Conservation (phyloP, 176 grass and related monocot genomes). For the Aegilops tauschii region DNA sequence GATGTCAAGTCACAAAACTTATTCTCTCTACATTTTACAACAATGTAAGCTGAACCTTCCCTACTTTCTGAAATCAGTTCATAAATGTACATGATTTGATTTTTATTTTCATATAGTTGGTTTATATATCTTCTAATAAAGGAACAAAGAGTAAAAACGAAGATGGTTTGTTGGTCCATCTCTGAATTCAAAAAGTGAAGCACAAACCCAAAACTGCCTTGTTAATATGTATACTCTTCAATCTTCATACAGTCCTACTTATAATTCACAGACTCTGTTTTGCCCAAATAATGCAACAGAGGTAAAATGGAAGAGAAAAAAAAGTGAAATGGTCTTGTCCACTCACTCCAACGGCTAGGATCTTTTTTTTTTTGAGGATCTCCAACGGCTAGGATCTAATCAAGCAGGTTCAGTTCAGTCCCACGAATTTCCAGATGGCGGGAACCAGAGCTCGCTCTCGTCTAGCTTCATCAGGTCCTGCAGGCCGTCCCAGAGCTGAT, state of each 20-base stretch:
- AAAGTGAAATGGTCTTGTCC: not conserved
- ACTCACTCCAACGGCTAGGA: slow-evolving; percentile 22
- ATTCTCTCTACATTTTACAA: not conserved
- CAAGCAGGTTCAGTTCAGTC: slow-evolving; percentile 23
- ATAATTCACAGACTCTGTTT: slow-evolving; percentile 55
- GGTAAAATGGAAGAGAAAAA: not conserved
- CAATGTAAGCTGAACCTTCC: not conserved
- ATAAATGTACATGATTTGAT: not conserved
- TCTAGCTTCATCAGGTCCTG: slow-evolving; percentile 70
- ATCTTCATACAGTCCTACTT: not conserved
- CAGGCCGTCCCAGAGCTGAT: slow-evolving; percentile 64
- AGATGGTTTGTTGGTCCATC: not conserved
- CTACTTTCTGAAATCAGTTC: not conserved
- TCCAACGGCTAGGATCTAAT: slow-evolving; percentile 34
- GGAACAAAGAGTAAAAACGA: not conserved
- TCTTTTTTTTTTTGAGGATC: not conserved
- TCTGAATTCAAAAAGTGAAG: not conserved
- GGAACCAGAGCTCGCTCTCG: slow-evolving; percentile 48
- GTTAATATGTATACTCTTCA: not conserved
- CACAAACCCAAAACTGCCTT: slow-evolving; percentile 26
- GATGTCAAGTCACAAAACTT: too few relatives aligned
- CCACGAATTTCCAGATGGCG: not conserved
- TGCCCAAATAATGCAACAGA: slow-evolving; percentile 42
- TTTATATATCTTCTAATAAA: too few relatives aligned
- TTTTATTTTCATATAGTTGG: too few relatives aligned